These are phyloP conservation scores for Penicillium robsamsonii DNA, from an alignment of 495 filamentous ascomycete species.

Conservation along the genomic window DNA sequence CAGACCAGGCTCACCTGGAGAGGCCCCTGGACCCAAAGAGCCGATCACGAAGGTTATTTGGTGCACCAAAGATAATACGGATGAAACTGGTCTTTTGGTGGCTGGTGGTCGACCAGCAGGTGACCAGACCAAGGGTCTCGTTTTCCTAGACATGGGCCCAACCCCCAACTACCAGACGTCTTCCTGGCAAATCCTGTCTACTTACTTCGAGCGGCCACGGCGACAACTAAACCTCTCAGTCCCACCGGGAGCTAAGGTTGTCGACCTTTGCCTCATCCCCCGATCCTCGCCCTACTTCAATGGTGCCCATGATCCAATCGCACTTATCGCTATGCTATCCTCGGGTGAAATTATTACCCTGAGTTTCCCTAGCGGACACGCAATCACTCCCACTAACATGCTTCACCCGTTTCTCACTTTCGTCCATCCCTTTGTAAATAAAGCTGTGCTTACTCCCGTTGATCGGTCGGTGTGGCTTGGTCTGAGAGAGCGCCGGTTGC, in stretches of 20 bases:
- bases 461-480: slow-evolving; percentile 82
- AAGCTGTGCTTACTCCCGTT: slow-evolving; percentile 62
- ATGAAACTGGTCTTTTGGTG: slow-evolving; percentile 86
- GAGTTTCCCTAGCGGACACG: slow-evolving; percentile 86
- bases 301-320: slow-evolving; percentile 86
- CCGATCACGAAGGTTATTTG: slow-evolving; percentile 77
- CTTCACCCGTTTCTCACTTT: slow-evolving; percentile 79
- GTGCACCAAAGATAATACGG: slow-evolving; percentile 89
- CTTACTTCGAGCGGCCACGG: slow-evolving; percentile 73
- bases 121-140: slow-evolving; percentile 68
- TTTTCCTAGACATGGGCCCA: slow-evolving; percentile 81
- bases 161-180: slow-evolving; percentile 91
- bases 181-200: slow-evolving; percentile 75
- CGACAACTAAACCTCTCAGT: slow-evolving; percentile 66
- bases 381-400: slow-evolving; percentile 87
- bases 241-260: slow-evolving; percentile 73
- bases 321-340: slow-evolving; percentile 70
- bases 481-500: slow-evolving; percentile 71
- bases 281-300: slow-evolving; percentile 78
- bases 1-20: slow-evolving; percentile 36
- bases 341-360: slow-evolving; percentile 86
- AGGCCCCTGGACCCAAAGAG: slow-evolving; percentile 55
- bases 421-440: slow-evolving; percentile 82
- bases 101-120: slow-evolving; percentile 71
- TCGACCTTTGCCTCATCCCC: slow-evolving; percentile 82